Conservation (phyloP, 2,329 filamentous ascomycete genomes). For the Penicillium concentricum region DNA sequence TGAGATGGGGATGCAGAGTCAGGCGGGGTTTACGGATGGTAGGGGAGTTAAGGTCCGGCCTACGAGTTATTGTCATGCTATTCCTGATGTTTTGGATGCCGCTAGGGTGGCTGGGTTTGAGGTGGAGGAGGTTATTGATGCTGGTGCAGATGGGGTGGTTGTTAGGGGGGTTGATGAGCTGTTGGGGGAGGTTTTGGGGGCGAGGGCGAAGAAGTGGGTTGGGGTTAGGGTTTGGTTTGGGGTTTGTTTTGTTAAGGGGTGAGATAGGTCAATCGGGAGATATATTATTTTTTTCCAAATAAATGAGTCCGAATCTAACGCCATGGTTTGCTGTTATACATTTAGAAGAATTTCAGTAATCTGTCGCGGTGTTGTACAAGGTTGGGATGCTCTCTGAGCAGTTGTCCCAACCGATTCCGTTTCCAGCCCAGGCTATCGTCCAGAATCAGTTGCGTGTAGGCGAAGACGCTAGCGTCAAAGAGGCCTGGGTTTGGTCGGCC, state of each 20-base stretch:
- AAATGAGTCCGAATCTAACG: conserved; percentile 2
- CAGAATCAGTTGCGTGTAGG: conserved; percentile 80
- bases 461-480: conserved; percentile 87
- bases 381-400: conserved; percentile 58
- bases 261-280: neutral
- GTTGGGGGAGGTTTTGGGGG: conserved; percentile 60
- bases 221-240: conserved; percentile 56
- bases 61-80: conserved; percentile 57
- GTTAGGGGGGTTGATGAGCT: conserved; percentile 52
- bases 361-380: conserved; percentile 65
- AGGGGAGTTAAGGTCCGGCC: conserved; percentile 59
- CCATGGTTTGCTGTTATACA: conserved; percentile 8
- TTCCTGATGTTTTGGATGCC: conserved; percentile 52
- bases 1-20: conserved; percentile 60
- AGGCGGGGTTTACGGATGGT: conserved; percentile 62
- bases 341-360: conserved; percentile 55
- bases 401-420: conserved; percentile 58
- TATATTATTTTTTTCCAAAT: conserved; percentile 3
- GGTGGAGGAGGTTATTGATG: conserved; percentile 34
- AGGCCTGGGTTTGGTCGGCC: conserved; percentile 59
- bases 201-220: conserved; percentile 64
- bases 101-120: conserved; percentile 50
- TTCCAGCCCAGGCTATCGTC: conserved; percentile 64
- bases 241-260: conserved; percentile 43
- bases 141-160: conserved; percentile 27